Evolutionary conservation across 768 basidiomycete genomes (phyloP), one percentile per base, ranked within the genome.

Genomic region (Cystobasidium onofrii): DNA sequence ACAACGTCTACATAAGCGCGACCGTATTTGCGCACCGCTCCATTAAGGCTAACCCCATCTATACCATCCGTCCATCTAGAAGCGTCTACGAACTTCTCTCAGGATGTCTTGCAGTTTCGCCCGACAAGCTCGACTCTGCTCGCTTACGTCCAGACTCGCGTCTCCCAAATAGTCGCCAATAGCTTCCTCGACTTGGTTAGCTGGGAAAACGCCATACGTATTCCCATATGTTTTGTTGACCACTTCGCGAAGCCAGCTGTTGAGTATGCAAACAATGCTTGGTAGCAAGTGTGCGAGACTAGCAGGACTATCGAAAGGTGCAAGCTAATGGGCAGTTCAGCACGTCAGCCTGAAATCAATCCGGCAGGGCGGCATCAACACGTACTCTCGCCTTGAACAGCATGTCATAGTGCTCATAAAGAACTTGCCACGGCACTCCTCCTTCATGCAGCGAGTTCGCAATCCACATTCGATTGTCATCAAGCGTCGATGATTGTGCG

Each of bases 361-460:
- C 39, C 15, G 39, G 1, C 1, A 6, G 57, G 23, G 27, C n/a
- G 10, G 6, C 1, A 44, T 33, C 50, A 13, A 1, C 27, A 54
- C 84, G 78, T 81, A 92, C 93, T 83, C 92, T 90, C 29, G 90
- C 90, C 80, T 92, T 89, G 75, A 90, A 90, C 86, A 92, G 89
- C 79, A 89, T 89, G 76, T 91, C 88, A 76, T 91, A 84, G 25
- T 89, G 86, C 76, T 91, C 89, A 87, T 92, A 95, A 66, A 94
- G 85, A 73, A 92, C 90, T 41, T 85, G 84, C 77, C 86, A 88
- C 10, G 90, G 88, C 27, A 94, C 88, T 1, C 89, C 87, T 67
- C 89, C 94, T 80, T 92, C 88, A 23, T 87, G 84, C 73, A 98
- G 82, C 70, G 90, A 84, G 57, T 88, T 85, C 6, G 91, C 86